Base-by-base conservation (phyloP, 257 asterid species). In the Nicotiana noctiflora region DNA sequence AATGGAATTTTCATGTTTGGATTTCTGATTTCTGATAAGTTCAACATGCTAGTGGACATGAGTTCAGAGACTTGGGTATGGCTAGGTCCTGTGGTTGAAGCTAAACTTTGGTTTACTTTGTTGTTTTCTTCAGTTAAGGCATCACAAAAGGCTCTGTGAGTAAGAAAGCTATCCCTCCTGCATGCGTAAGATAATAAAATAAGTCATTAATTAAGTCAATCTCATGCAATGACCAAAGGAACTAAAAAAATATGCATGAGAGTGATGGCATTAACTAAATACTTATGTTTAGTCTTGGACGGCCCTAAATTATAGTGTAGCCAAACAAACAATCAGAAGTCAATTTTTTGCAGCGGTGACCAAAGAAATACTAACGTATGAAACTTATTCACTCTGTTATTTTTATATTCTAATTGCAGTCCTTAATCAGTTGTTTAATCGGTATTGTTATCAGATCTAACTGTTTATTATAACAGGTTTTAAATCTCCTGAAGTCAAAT, bases 101-200 rank as follows among this genome's bases (percentile, higher is more conserved):
- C 18, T 37, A 59, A 6, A 19, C 34, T 37, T 66, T 53, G 77
- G 11, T 70, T 70, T 70, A 46, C 60, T 46, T 44, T 46, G 19
- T 67, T 49, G 31, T 64, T 79, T 63, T 79, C 82, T 63, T 64
- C 82, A 44, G 76, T 63, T 11, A 79, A 51, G 32, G 82, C 82
- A 49, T 79, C 77, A 79, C 82, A 79, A 57, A 79, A 79, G 19
- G 82, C 82, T 64, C 82, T 64, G 15, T 79, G 82, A 19, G 82
- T 79, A 13, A 79, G 14, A 57, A 79, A 79, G 46, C 82, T 79
- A 63, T 79, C 82, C 61, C 49, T 79, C 76, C 82, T 79, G 82
- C 27, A 61, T 79, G 82, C 27, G 23, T 68, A 19, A 37, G 37
- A 8, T 14, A 2, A 46, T 40, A 25, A 46, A 21, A 21, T 70